Conservation (phyloP, 805 yeast genomes). For the Schwanniomyces polymorphus region DNA sequence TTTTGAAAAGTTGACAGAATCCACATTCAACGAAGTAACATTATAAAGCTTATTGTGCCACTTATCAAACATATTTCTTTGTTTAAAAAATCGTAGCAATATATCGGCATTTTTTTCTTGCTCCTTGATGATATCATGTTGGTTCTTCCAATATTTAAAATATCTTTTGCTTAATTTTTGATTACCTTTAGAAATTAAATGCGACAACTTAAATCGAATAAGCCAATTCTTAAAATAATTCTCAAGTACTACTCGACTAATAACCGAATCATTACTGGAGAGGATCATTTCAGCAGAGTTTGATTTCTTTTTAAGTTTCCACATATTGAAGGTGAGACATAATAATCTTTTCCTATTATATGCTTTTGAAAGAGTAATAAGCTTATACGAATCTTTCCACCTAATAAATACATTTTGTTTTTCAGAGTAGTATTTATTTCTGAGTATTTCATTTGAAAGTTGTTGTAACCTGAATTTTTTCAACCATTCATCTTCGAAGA, state of each 20-base stretch:
- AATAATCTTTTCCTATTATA: conserved; percentile 5
- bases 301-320: conserved; percentile 12
- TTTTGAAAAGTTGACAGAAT: conserved; percentile 19
- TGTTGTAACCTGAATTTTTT: conserved; percentile 8
- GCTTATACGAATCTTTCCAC: conserved; percentile 12
- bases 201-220: background rate
- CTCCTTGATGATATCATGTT: background rate
- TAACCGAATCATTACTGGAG: background rate
- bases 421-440: conserved; percentile 2
- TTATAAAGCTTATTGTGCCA: conserved; percentile 5
- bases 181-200: background rate
- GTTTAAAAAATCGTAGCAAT: background rate
- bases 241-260: background rate
- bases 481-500: conserved; percentile 14
- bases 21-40: conserved; percentile 6
- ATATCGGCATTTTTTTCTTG: conserved; percentile 1
- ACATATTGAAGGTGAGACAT: conserved; percentile 8
- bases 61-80: background rate
- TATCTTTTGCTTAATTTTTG: background rate
- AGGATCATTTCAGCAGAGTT: background rate
- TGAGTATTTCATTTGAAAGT: conserved; percentile 6
- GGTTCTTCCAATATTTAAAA: conserved; percentile 2
- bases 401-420: conserved; percentile 5
- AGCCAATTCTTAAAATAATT: conserved; percentile 4
- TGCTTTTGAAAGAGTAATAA: conserved; percentile 9